A percentile compares a stretch with the other conserved stretches of the same genome.
Conservation (phyloP, 2,329 filamentous ascomycete genomes). For the Fusarium decemcellulare region DNA sequence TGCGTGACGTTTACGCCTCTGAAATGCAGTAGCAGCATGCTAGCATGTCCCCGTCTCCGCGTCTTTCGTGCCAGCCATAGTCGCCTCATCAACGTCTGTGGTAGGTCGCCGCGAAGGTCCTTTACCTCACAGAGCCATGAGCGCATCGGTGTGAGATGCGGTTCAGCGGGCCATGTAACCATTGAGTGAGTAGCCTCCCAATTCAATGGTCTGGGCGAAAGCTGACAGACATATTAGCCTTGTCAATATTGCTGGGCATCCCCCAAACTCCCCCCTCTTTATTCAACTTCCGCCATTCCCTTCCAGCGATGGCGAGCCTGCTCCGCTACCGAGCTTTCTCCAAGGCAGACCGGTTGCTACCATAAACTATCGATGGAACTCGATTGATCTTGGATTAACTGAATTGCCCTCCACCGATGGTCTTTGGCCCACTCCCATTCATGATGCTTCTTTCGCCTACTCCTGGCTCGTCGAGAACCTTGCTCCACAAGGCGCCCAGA, state of each 20-base stretch:
- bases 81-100: slow-evolving; percentile 5
- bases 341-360: slow-evolving; percentile 62
- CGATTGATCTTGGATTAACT: slow-evolving; percentile 27
- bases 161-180: slow-evolving; percentile 64
- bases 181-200: slow-evolving; percentile 63
- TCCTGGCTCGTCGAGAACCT: slow-evolving; percentile 65
- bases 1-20: background rate
- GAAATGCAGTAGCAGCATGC: slow-evolving; percentile 43
- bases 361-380: slow-evolving; percentile 73
- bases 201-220: no score
- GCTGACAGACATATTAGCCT: slow-evolving; percentile 56
- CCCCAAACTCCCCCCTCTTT: slow-evolving; percentile 61
- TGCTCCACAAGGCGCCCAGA: slow-evolving; percentile 50
- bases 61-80: slow-evolving; percentile 28
- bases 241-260: slow-evolving; percentile 59
- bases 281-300: slow-evolving; percentile 69
- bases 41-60: slow-evolving; percentile 36
- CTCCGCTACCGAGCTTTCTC: slow-evolving; percentile 58
- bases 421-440: slow-evolving; percentile 69
- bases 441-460: slow-evolving; percentile 70
- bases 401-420: slow-evolving; percentile 44
- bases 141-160: slow-evolving; percentile 62
- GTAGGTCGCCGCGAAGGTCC: slow-evolving; percentile 14
- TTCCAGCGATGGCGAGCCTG: slow-evolving; percentile 42
- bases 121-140: slow-evolving; percentile 50